phyloP scores from a whole-genome alignment of 2,329 filamentous ascomycete genomes.

The Fusarium vanettenii region DNA sequence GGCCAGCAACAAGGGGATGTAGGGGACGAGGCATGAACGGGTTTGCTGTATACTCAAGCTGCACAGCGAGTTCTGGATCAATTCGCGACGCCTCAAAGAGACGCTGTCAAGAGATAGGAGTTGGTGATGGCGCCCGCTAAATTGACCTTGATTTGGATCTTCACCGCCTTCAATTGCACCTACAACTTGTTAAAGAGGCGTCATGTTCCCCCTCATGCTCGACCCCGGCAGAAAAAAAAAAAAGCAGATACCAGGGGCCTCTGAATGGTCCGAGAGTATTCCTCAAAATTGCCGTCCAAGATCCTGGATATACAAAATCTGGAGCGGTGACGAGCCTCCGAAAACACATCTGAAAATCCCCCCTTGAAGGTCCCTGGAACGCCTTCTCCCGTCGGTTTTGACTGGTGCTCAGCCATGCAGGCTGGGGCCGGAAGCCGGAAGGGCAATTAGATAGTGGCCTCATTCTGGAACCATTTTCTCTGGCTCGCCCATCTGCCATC shows the following conservation, averaged over 20 bases:
- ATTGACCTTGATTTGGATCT: conserved; percentile 29
- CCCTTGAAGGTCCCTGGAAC: conserved; percentile 6
- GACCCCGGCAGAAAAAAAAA: conserved; percentile 14
- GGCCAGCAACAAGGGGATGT: conserved; percentile 22
- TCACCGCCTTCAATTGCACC: conserved; percentile 33
- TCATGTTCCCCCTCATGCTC: conserved; percentile 2
- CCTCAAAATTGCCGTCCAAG: conserved; percentile 41
- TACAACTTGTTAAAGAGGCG: conserved; percentile 6
- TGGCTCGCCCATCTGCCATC: conserved; percentile 29
- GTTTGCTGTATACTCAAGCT: conserved; percentile 2
- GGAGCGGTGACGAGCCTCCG: conserved; percentile 28
- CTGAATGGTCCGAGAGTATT: conserved; percentile 32
- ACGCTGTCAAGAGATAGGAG: not conserved
- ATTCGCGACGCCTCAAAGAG: conserved; percentile 14
- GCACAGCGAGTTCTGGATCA: conserved; percentile 21
- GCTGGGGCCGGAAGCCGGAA: conserved; percentile 49
- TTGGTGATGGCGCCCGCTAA: conserved; percentile 5
- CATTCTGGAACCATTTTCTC: conserved; percentile 49
- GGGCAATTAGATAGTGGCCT: conserved; percentile 47
- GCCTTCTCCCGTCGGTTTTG: conserved; percentile 3
- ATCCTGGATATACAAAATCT: conserved; percentile 33
- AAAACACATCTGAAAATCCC: not conserved
- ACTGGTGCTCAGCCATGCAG: conserved; percentile 27
- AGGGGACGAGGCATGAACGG: conserved; percentile 1
- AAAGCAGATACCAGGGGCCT: conserved; percentile 22